Percentiles rank a stretch among this genome's conserved stretches.
phyloP scores from a whole-genome alignment of 1,139 yeast genomes.

The Yamadazyma trypodendri region DNA sequence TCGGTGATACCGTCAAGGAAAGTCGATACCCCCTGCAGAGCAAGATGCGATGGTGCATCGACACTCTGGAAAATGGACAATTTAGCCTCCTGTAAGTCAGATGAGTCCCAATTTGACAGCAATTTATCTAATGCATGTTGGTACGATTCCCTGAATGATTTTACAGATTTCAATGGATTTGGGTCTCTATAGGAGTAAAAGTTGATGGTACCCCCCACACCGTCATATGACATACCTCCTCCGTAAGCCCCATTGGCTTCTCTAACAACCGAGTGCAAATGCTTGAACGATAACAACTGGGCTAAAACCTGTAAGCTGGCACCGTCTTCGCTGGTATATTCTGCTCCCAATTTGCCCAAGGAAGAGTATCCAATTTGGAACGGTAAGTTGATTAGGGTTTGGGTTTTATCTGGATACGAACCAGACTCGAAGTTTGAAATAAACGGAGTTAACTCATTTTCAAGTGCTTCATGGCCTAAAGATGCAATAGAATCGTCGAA shows the following conservation, averaged over 20 bases:
- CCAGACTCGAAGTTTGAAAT: slow-evolving; percentile 10
- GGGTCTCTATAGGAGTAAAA: slow-evolving; percentile 95
- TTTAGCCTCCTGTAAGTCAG: slow-evolving; percentile 86
- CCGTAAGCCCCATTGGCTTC: slow-evolving; percentile 99
- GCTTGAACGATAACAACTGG: slow-evolving; percentile 76
- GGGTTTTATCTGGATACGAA: slow-evolving; percentile 12
- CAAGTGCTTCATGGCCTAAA: slow-evolving; percentile 4
- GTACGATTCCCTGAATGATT: slow-evolving; percentile 60
- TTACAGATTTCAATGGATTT: slow-evolving; percentile 68
- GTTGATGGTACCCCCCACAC: slow-evolving; percentile 75
- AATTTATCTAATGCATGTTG: slow-evolving; percentile 52
- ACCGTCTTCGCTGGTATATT: slow-evolving; percentile 70
- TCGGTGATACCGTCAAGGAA: slow-evolving; percentile 74
- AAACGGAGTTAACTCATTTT: slow-evolving; percentile 13
- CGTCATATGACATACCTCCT: slow-evolving; percentile 86
- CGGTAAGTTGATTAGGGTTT: slow-evolving; percentile 67
- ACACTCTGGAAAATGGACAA: slow-evolving; percentile 85
- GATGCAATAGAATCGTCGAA: slow-evolving; percentile 27
- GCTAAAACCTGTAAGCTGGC: slow-evolving; percentile 83
- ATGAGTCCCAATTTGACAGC: slow-evolving; percentile 45
- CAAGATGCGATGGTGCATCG: slow-evolving; percentile 85
- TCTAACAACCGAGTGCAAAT: slow-evolving; percentile 84
- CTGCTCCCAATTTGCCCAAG: slow-evolving; percentile 63
- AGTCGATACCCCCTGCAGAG: slow-evolving; percentile 68
- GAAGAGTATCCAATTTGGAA: slow-evolving; percentile 89